Conservation (phyloP, 208 protist species). For the Acanthamoeba triangularis region DNA sequence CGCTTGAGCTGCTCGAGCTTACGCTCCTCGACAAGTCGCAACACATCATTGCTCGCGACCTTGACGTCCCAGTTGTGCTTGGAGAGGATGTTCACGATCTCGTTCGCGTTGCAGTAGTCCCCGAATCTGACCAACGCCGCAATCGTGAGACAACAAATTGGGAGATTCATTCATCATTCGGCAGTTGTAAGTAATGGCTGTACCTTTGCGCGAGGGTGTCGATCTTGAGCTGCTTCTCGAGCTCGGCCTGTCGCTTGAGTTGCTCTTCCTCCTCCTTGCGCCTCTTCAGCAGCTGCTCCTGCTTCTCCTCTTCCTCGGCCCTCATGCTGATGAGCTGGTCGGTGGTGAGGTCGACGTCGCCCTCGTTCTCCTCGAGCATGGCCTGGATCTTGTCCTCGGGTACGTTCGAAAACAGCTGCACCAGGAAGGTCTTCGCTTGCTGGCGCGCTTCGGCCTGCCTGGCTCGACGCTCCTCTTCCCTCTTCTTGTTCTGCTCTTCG, state of each 20-base stretch:
- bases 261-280: conserved; percentile 53
- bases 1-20: conserved; percentile 59
- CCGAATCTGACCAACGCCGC: not conserved
- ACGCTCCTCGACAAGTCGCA: conserved; percentile 32
- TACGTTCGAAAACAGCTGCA: conserved; percentile 60
- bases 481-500: conserved; percentile 36
- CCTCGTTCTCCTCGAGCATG: conserved; percentile 63
- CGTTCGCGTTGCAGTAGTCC: not conserved
- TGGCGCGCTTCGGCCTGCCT: not conserved
- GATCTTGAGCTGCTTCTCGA: conserved; percentile 26
- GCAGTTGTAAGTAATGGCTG: not conserved
- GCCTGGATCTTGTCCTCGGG: conserved; percentile 61
- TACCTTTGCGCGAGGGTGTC: conserved; percentile 57
- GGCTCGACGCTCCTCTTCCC: not conserved
- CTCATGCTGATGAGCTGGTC: conserved; percentile 23
- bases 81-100: not conserved
- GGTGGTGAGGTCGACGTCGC: conserved; percentile 46
- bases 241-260: not conserved
- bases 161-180: not conserved
- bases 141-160: not conserved
- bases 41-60: conserved; percentile 23
- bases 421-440: conserved; percentile 4
- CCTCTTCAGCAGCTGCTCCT: not conserved
- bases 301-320: not conserved
- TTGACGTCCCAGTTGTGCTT: conserved; percentile 31